phyloP scores from a whole-genome alignment of 192 early-diverging fungal genomes.

The Pecoramyces ruminantium region DNA sequence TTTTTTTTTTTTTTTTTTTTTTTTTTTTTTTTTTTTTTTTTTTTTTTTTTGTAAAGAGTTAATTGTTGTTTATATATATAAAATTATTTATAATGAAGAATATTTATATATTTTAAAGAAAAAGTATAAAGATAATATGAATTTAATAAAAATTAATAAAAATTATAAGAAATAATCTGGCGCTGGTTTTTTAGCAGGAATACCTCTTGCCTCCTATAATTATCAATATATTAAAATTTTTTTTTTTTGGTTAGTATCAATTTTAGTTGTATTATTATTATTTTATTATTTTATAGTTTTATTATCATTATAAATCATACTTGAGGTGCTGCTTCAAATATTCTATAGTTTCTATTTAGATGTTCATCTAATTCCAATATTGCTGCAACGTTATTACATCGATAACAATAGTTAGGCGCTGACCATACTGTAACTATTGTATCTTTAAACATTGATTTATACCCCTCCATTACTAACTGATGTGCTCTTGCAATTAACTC shows the following conservation, averaged over 20 bases:
- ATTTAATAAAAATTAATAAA: not conserved
- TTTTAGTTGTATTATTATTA: not conserved
- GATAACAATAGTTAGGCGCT: slow-evolving; percentile 98
- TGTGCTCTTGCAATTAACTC: slow-evolving; percentile 32
- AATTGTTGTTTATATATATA: too few relatives aligned
- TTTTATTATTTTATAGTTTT: too few relatives aligned
- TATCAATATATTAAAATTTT: not conserved
- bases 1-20: too few relatives aligned
- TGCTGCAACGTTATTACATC: slow-evolving; percentile 94
- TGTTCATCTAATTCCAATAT: slow-evolving; percentile 89
- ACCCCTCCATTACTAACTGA: slow-evolving; percentile 21
- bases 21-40: too few relatives aligned
- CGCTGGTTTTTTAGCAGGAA: slow-evolving; percentile 65
- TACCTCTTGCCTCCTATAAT: slow-evolving; percentile 53
- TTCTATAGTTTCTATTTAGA: slow-evolving; percentile 70
- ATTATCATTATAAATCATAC: too few relatives aligned
- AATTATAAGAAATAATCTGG: slow-evolving; percentile 84
- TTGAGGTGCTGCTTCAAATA: slow-evolving; percentile 85
- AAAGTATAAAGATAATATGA: not conserved
- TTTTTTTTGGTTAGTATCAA: slow-evolving; percentile 1
- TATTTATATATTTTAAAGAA: not conserved
- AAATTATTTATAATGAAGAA: too few relatives aligned
- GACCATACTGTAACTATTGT: slow-evolving; percentile 96
- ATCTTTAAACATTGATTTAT: slow-evolving; percentile 91
- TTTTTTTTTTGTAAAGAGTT: too few relatives aligned